phyloP scores from a whole-genome alignment of 2,329 filamentous ascomycete species.

The Fusarium sp. region DNA sequence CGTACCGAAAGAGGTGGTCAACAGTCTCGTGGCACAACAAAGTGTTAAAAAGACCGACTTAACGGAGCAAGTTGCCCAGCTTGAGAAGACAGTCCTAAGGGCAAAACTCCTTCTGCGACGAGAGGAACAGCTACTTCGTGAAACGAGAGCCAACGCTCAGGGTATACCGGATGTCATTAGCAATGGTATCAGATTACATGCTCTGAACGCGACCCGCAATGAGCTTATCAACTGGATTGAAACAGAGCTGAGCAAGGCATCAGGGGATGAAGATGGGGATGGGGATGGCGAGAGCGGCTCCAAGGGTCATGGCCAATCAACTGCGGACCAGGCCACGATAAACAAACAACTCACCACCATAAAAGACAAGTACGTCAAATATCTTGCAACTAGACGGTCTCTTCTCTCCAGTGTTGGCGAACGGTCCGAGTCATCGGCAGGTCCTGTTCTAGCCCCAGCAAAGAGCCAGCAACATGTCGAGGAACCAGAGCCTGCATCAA shows the following conservation, averaged over 20 bases:
- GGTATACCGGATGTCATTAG: constrained; percentile 56
- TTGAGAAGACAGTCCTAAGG: constrained; percentile 72
- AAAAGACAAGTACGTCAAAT: constrained; percentile 68
- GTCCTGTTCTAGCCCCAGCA: constrained; percentile 38
- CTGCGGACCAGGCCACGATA: constrained; percentile 51
- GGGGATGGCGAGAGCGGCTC: constrained; percentile 45
- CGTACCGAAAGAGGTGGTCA: constrained; percentile 68
- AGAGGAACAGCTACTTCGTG: constrained; percentile 70
- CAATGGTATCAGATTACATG: constrained; percentile 63
- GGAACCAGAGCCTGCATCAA: constrained; percentile 42
- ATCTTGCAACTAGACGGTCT: constrained; percentile 65
- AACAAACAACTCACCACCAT: constrained; percentile 63
- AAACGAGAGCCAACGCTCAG: constrained; percentile 60
- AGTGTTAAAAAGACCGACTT: constrained; percentile 60
- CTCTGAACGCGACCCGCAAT: constrained; percentile 69
- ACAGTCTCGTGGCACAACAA: constrained; percentile 63
- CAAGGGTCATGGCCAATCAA: constrained; percentile 42
- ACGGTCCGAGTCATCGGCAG: constrained; percentile 50
- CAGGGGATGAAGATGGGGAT: constrained; percentile 54
- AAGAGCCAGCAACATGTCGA: constrained; percentile 21
- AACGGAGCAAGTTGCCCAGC: constrained; percentile 62
- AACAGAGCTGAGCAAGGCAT: constrained; percentile 70
- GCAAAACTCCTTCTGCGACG: constrained; percentile 70
- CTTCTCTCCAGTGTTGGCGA: constrained; percentile 62
- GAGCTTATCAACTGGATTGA: constrained; percentile 78